Base-by-base conservation (phyloP, 345 rosid species). In the Tarenaya hassleriana region DNA sequence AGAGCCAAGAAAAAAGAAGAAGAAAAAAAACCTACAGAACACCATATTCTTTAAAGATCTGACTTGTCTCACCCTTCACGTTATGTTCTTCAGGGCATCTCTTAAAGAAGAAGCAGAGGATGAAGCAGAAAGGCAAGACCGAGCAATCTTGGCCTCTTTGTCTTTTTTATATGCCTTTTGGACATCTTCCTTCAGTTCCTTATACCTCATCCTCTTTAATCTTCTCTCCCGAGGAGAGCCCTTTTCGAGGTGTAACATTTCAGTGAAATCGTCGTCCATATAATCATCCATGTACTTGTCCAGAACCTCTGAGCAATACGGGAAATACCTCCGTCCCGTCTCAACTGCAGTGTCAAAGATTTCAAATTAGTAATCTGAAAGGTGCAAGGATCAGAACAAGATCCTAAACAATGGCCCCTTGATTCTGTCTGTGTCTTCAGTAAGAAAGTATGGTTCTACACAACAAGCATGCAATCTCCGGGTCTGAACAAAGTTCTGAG, bases 251-350 rank as follows among this genome's bases (percentile, higher is more conserved):
- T 75, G 75, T 34, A 79, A 82, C 71, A 88, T 54, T 61, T 92
- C 98, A 0, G 78, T 88, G 40, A 84, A 82, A 69, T 92, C 98
- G 27, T 92, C 98, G 61, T 88, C 95, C 66, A 66, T 66, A 47
- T 53, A 60, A 0, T 47, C 47, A 12, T 67, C 72, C 96, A 92
- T 88, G 73, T 84, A 81, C 76, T 85, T 85, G 63, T 92, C 98
- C 1, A 92, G 61, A 63, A 92, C 98, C 68, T 81, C 80, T 0
- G 83, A 88, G 77, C 96, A 84, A 60, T 69, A 71, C 35, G 95
- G 98, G 59, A 92, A 92, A 66, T 65, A 92, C 1, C 94, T 78
- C 45, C 80, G 58, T 7, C 98, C 98, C 67, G 76, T 81, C 69
- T 92, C 91, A 74, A 88, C 98, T 92, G 80, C 63, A 46, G 49